These are phyloP conservation scores for Solanum gandarillasii DNA, from an alignment of 257 asterid genomes.

Conservation along the genomic window DNA sequence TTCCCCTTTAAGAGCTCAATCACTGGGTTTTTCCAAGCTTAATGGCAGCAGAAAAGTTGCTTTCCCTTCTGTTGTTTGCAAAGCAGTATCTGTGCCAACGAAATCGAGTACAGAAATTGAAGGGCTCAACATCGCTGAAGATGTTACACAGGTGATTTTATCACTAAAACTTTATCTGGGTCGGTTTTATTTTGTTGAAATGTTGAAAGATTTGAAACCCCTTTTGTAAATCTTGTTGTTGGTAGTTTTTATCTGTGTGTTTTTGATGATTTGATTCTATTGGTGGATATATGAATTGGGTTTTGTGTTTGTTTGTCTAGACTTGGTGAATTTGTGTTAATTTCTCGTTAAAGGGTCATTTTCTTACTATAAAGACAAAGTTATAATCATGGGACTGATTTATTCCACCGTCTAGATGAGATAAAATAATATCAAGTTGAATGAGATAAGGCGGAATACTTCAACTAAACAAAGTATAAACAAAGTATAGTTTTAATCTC, in stretches of 20 bases:
- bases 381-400: background rate
- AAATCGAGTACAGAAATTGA: constrained; percentile 43
- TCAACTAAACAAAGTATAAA: background rate
- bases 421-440: background rate
- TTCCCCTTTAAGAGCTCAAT: constrained; percentile 10
- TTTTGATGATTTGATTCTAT: background rate
- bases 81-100: constrained; percentile 48
- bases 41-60: constrained; percentile 7
- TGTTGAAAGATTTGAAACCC: background rate
- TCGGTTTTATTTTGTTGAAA: background rate
- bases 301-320: background rate
- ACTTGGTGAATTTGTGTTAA: background rate
- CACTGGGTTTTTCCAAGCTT: constrained; percentile 6
- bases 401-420: background rate
- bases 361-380: background rate
- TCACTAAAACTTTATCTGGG: background rate
- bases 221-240: background rate
- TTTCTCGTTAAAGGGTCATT: background rate
- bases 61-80: constrained; percentile 22
- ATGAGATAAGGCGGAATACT: background rate
- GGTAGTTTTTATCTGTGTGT: background rate
- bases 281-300: background rate
- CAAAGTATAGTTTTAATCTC: background rate
- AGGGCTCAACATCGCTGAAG: constrained; percentile 92
- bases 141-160: constrained; percentile 76